phyloP scores from a whole-genome alignment of 2,329 filamentous ascomycete genomes.

The Aureobasidium namibiae region DNA sequence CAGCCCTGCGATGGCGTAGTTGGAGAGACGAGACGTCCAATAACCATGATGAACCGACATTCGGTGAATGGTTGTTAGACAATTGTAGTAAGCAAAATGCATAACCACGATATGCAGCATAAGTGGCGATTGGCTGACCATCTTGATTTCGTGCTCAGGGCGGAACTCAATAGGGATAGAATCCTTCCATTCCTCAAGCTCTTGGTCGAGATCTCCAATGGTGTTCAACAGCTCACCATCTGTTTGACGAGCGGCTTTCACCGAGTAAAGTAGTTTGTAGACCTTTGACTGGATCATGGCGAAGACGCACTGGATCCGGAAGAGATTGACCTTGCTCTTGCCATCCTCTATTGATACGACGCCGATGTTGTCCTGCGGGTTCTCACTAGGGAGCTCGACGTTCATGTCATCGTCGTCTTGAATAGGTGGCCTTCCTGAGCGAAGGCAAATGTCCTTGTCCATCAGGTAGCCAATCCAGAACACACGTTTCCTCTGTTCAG shows the following conservation, averaged over 20 bases:
- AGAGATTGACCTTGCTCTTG: constrained; percentile 89
- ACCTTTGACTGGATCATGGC: constrained; percentile 87
- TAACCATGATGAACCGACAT: constrained; percentile 98
- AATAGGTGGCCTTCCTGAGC: constrained; percentile 62
- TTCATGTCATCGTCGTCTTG: constrained; percentile 86
- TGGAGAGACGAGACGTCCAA: constrained; percentile 91
- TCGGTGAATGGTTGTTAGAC: constrained; percentile 90
- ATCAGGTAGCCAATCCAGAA: constrained; percentile 72
- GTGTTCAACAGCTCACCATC: constrained; percentile 90
- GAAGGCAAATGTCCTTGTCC: constrained; percentile 65
- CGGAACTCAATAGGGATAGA: constrained; percentile 89
- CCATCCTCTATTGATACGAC: constrained; percentile 87
- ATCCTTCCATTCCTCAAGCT: constrained; percentile 91
- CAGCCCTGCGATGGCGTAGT: constrained; percentile 89
- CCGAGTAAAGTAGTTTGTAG: constrained; percentile 87
- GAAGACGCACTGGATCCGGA: constrained; percentile 86
- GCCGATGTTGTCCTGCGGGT: constrained; percentile 85
- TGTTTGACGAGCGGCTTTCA: constrained; percentile 82
- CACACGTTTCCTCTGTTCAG: constrained; percentile 76
- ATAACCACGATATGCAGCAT: constrained; percentile 90
- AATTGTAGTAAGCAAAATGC: constrained; percentile 97
- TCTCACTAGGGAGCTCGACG: constrained; percentile 84
- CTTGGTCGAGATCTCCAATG: constrained; percentile 81
- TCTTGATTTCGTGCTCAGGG: constrained; percentile 91
- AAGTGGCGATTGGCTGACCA: constrained; percentile 77